phyloP scores from a whole-genome alignment of 139 green algal genomes.

The Chlamydomonas sphaeroides region DNA sequence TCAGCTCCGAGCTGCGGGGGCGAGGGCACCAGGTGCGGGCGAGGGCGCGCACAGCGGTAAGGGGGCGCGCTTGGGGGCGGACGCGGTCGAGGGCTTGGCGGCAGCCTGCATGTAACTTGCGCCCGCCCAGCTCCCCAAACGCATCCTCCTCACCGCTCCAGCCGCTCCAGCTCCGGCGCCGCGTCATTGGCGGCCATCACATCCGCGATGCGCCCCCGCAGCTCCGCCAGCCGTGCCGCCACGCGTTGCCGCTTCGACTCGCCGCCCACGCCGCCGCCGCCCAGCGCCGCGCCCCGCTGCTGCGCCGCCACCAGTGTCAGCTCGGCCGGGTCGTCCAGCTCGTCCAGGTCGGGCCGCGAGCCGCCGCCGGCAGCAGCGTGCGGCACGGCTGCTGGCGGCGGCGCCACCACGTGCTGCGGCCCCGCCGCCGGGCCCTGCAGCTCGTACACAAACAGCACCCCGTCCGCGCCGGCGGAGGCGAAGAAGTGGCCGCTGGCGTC shows the following conservation, averaged over 20 bases:
- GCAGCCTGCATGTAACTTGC: too few species aligned
- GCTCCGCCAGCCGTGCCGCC: slow-evolving; percentile 16
- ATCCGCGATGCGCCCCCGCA: slow-evolving; percentile 29
- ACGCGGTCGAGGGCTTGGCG: too few species aligned
- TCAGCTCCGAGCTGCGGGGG: slow-evolving; percentile 44
- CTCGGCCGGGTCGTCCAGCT: slow-evolving; percentile 24
- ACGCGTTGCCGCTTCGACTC: slow-evolving; percentile 11
- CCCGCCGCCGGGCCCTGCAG: background rate
- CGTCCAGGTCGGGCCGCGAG: background rate
- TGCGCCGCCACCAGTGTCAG: slow-evolving; percentile 13
- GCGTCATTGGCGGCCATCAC: slow-evolving; percentile 35
- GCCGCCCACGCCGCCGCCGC: background rate
- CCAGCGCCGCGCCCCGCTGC: background rate
- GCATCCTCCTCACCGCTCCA: background rate
- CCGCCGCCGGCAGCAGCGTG: too few species aligned
- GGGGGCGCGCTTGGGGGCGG: too few species aligned
- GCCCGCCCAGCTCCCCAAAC: background rate
- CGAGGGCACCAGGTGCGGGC: too few species aligned
- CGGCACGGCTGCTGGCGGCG: background rate
- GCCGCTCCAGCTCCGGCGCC: slow-evolving; percentile 49
- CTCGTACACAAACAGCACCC: slow-evolving; percentile 46
- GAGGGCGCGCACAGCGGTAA: too few species aligned
- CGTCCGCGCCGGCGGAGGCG: slow-evolving; percentile 43
- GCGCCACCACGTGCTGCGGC: background rate
- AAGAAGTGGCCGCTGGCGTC: slow-evolving; percentile 45